These are phyloP conservation scores for Raddia distichophylla DNA, from an alignment of 176 grass and related monocot genomes.

Conservation along the genomic window DNA sequence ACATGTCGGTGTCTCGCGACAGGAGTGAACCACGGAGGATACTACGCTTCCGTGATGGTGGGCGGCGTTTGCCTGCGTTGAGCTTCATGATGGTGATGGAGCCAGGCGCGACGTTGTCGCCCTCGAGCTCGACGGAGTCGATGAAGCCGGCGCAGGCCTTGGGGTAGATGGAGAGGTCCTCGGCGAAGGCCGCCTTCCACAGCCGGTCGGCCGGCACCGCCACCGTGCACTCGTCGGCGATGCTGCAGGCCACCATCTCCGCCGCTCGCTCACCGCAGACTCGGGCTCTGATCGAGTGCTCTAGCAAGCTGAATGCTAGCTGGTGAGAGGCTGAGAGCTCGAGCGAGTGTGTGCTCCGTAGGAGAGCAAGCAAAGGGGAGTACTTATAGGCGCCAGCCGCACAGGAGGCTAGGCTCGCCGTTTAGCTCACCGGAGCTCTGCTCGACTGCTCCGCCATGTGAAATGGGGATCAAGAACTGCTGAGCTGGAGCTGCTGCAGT, in stretches of 20 bases:
- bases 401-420: background rate
- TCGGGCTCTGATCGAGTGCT: too few relatives aligned
- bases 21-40: too few relatives aligned
- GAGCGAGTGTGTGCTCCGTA: too few relatives aligned
- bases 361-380: background rate
- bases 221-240: slow-evolving; percentile 26
- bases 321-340: background rate
- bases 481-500: background rate
- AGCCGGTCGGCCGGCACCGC: slow-evolving; percentile 32
- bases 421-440: background rate
- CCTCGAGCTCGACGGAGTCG: slow-evolving; percentile 29
- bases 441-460: too few relatives aligned
- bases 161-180: background rate
- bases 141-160: slow-evolving; percentile 38
- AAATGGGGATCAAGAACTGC: too few relatives aligned
- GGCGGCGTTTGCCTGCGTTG: background rate
- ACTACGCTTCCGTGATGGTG: too few relatives aligned
- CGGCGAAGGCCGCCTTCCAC: slow-evolving; percentile 32
- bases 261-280: background rate
- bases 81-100: slow-evolving; percentile 37
- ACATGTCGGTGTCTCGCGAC: too few relatives aligned
- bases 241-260: slow-evolving; percentile 28
- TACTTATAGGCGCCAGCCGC: slow-evolving; percentile 17
- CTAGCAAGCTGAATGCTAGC: background rate
- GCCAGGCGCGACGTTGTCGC: slow-evolving; percentile 30